phyloP scores from a whole-genome alignment of 2,329 filamentous ascomycete species.

The Erysiphe pulchra region DNA sequence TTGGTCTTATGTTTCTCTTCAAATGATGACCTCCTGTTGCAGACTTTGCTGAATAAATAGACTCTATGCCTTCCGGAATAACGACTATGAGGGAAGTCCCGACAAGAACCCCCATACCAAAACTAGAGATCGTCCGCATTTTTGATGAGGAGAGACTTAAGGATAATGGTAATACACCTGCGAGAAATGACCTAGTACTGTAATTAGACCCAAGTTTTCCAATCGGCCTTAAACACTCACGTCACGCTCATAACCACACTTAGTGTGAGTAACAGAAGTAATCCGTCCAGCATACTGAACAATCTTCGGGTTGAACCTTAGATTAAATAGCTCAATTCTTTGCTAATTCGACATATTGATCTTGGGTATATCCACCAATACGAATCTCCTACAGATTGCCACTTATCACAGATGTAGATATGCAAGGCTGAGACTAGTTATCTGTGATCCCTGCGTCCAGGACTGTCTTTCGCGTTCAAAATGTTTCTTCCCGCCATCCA shows the following conservation, averaged over 20 bases:
- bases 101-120: constrained; percentile 82
- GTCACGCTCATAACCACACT: constrained; percentile 29
- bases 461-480: too few relatives aligned
- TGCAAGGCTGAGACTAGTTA: background rate
- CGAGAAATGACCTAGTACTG: constrained; percentile 58
- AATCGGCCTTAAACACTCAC: constrained; percentile 18
- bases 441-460: background rate
- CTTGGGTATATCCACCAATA: too few relatives aligned
- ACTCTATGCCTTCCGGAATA: constrained; percentile 88
- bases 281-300: constrained; percentile 14
- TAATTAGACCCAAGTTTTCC: background rate
- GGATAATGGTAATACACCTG: constrained; percentile 71
- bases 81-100: constrained; percentile 92
- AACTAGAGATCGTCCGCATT: constrained; percentile 66
- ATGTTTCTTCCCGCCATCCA: too few relatives aligned
- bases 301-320: background rate
- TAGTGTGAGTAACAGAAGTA: constrained; percentile 14
- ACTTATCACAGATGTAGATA: too few relatives aligned
- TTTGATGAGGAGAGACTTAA: constrained; percentile 72
- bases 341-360: too few relatives aligned
- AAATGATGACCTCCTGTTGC: background rate
- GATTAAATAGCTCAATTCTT: too few relatives aligned
- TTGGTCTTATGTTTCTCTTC: background rate
- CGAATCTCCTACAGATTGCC: too few relatives aligned
- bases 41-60: constrained; percentile 37